These are phyloP conservation scores for Colletotrichum sp. DNA, from an alignment of 2,329 filamentous ascomycete genomes.

Conservation along the genomic window DNA sequence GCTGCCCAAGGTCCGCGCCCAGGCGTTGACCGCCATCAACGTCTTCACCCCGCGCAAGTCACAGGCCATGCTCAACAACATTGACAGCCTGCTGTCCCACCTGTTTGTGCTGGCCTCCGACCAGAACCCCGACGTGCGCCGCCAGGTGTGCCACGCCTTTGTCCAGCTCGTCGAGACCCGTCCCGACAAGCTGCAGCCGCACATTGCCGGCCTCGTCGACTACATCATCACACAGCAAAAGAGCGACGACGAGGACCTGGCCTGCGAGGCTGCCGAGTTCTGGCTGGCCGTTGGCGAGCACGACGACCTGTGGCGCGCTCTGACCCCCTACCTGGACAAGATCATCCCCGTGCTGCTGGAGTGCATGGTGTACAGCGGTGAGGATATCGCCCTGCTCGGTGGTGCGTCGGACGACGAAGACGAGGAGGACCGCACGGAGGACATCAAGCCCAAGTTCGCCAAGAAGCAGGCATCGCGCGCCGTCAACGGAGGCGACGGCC, in stretches of 20 bases:
- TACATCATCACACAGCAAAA: constrained; percentile 93
- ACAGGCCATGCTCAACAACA: constrained; percentile 78
- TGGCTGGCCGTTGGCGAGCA: constrained; percentile 96
- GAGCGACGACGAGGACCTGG: constrained; percentile 85
- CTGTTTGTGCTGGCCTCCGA: constrained; percentile 85
- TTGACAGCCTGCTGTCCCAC: constrained; percentile 82
- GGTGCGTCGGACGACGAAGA: constrained; percentile 90
- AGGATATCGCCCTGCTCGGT: constrained; percentile 86
- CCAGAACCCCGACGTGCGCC: constrained; percentile 78
- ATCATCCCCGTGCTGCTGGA: constrained; percentile 91
- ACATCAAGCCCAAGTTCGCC: constrained; percentile 92
- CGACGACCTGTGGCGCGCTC: constrained; percentile 74
- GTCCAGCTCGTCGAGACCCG: constrained; percentile 90
- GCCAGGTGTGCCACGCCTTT: constrained; percentile 92
- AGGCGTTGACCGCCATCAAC: constrained; percentile 86
- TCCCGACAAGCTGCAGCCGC: constrained; percentile 88
- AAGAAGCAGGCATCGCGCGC: constrained; percentile 67
- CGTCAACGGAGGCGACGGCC: constrained; percentile 58
- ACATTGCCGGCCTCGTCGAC: constrained; percentile 86
- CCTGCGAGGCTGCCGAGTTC: constrained; percentile 95
- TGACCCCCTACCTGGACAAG: constrained; percentile 79
- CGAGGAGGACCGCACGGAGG: constrained; percentile 85
- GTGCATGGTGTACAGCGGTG: constrained; percentile 95
- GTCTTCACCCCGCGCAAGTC: constrained; percentile 88
- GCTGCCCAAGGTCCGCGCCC: constrained; percentile 77